phyloP scores from a whole-genome alignment of 2,329 filamentous ascomycete species.

The Hymenoscyphus scutula region DNA sequence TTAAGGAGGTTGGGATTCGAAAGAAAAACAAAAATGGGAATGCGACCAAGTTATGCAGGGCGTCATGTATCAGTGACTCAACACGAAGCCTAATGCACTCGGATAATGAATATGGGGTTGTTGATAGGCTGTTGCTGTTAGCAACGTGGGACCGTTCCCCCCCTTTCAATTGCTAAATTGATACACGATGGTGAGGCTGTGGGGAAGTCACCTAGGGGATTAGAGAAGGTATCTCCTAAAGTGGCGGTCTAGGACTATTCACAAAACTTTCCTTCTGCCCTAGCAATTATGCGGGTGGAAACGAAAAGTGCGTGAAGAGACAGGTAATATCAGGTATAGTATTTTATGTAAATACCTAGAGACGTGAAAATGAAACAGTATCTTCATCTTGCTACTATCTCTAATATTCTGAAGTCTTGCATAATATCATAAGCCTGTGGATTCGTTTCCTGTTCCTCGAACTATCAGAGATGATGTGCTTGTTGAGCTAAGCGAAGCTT shows the following conservation, averaged over 20 bases:
- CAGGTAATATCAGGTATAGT: not conserved
- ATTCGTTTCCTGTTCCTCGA: not conserved
- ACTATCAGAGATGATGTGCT: not conserved
- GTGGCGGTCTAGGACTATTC: conserved; percentile 11
- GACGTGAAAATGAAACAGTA: not conserved
- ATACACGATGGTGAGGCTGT: conserved; percentile 5
- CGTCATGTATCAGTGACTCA: conserved; percentile 20
- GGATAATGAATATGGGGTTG: not conserved
- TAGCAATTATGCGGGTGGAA: not conserved
- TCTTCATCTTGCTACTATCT: not conserved
- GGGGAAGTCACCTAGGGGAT: not conserved
- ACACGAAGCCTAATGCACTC: not conserved
- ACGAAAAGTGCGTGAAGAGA: conserved; percentile 1
- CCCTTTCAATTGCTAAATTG: not conserved
- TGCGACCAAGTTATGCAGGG: conserved; percentile 19
- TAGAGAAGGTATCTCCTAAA: not conserved
- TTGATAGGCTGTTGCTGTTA: conserved; percentile 17
- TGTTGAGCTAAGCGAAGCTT: not conserved
- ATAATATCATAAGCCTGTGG: not conserved
- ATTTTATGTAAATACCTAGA: not conserved
- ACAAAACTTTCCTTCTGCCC: conserved; percentile 3
- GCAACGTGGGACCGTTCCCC: conserved; percentile 10
- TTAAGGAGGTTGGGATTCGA: conserved; percentile 10
- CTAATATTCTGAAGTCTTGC: not conserved
- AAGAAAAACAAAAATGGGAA: conserved; percentile 15